Percentiles rank a stretch among this genome's conserved stretches.
These are phyloP conservation scores for Fonsecaea multimorphosa DNA, from an alignment of 2,329 filamentous ascomycete species.

Conservation along the genomic window DNA sequence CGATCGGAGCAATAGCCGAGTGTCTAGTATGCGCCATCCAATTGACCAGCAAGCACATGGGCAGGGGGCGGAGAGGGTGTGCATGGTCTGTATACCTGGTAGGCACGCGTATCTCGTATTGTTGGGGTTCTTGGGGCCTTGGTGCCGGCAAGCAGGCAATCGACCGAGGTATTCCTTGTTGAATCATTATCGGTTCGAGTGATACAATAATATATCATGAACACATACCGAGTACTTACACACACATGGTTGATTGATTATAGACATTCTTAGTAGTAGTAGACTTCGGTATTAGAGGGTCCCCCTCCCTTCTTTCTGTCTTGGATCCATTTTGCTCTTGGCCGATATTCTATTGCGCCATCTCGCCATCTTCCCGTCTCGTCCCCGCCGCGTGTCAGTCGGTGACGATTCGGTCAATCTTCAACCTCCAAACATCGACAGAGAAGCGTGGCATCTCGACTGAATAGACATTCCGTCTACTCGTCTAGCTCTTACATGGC, in stretches of 20 bases:
- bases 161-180: slow-evolving; percentile 6
- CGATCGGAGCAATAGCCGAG: slow-evolving; percentile 14
- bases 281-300: too few species aligned
- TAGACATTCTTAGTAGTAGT: too few species aligned
- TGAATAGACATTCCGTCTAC: not conserved
- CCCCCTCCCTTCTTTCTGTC: too few species aligned
- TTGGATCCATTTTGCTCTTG: not conserved
- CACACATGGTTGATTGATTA: too few species aligned
- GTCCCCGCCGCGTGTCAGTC: not conserved
- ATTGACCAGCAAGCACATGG: slow-evolving; percentile 4
- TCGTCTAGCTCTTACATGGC: not conserved
- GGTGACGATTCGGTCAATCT: not conserved
- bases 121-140: not conserved
- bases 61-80: too few species aligned
- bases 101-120: too few species aligned
- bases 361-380: not conserved
- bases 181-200: not conserved
- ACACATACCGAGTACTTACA: too few species aligned
- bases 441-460: too few species aligned
- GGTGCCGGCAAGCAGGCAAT: not conserved
- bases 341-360: not conserved
- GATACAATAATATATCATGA: too few species aligned
- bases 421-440: too few species aligned
- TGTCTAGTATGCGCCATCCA: not conserved
- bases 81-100: too few species aligned